These are phyloP conservation scores for Xylariales sp. DNA, from an alignment of 2,329 filamentous ascomycete genomes.

Conservation along the genomic window DNA sequence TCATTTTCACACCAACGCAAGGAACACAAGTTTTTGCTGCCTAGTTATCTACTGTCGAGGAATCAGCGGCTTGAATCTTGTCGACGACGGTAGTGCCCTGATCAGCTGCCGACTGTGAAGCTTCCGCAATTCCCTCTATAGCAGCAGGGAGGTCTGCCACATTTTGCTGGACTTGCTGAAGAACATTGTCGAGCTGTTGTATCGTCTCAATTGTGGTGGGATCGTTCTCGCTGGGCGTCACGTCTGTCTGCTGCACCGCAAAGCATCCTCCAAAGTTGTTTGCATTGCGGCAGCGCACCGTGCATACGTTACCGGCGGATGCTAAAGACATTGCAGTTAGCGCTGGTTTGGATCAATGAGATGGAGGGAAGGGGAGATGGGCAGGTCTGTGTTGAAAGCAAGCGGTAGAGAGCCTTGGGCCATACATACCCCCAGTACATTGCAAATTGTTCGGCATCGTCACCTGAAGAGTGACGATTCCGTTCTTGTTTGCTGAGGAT, in stretches of 20 bases:
- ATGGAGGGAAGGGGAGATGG: background rate
- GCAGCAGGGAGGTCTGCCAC: slow-evolving; percentile 55
- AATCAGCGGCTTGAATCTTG: slow-evolving; percentile 28
- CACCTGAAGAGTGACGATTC: slow-evolving; percentile 50
- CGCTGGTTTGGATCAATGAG: background rate
- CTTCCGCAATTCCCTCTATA: slow-evolving; percentile 53
- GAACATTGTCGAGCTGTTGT: slow-evolving; percentile 53
- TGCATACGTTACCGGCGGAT: slow-evolving; percentile 58
- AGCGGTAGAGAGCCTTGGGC: background rate
- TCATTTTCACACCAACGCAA: background rate
- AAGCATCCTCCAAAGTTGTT: slow-evolving; percentile 55
- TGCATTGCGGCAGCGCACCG: slow-evolving; percentile 55
- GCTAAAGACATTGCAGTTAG: slow-evolving; percentile 39
- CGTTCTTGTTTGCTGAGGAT: slow-evolving; percentile 47
- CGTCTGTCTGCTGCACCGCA: slow-evolving; percentile 57
- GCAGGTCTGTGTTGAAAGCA: background rate
- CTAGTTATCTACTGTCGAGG: slow-evolving; percentile 26
- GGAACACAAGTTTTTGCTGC: background rate
- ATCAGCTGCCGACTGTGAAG: slow-evolving; percentile 45
- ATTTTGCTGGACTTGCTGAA: slow-evolving; percentile 56
- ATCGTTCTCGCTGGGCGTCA: slow-evolving; percentile 46
- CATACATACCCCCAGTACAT: slow-evolving; percentile 50
- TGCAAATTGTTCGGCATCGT: slow-evolving; percentile 51
- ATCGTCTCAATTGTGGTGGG: slow-evolving; percentile 52
- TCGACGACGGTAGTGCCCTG: slow-evolving; percentile 46